These are phyloP conservation scores for Leishmania turanica DNA, from an alignment of 208 protist genomes.

Conservation along the genomic window DNA sequence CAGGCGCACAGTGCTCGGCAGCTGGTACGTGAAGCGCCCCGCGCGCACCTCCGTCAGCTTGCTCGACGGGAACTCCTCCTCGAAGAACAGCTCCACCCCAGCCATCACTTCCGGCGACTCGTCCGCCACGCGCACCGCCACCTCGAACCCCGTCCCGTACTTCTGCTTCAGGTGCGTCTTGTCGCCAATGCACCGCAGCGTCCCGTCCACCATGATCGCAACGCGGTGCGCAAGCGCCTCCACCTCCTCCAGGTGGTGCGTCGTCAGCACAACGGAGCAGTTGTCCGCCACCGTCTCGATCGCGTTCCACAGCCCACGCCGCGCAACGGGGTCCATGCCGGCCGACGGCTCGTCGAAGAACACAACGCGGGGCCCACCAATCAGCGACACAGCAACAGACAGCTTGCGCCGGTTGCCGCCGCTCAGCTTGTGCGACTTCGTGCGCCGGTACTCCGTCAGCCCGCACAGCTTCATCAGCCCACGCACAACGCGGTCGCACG, in stretches of 20 bases:
- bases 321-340: slow-evolving; percentile 88
- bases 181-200: slow-evolving; percentile 86
- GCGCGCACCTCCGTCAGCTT: slow-evolving; percentile 44
- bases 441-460: slow-evolving; percentile 40
- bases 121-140: slow-evolving; percentile 38
- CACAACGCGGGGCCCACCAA: slow-evolving; percentile 76
- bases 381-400: slow-evolving; percentile 72
- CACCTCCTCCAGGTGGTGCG: slow-evolving; percentile 93
- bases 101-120: slow-evolving; percentile 11
- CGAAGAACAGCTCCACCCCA: slow-evolving; percentile 43
- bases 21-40: slow-evolving; percentile 44
- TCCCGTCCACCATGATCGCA: slow-evolving; percentile 90
- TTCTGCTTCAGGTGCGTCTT: slow-evolving; percentile 86
- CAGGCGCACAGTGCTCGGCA: slow-evolving; percentile 38
- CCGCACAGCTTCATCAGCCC: slow-evolving; percentile 47
- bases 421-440: slow-evolving; percentile 40
- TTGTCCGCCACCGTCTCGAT: slow-evolving; percentile 61
- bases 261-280: slow-evolving; percentile 90
- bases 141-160: slow-evolving; percentile 72
- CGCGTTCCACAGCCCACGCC: slow-evolving; percentile 77
- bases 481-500: slow-evolving; percentile 29
- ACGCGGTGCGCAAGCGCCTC: slow-evolving; percentile 85
- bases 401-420: slow-evolving; percentile 92
- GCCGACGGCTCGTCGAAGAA: slow-evolving; percentile 90
- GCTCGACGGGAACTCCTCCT: slow-evolving; percentile 29